These are phyloP conservation scores for Grigorovia yakushimaensis DNA, from an alignment of 805 yeast species.

Conservation along the genomic window DNA sequence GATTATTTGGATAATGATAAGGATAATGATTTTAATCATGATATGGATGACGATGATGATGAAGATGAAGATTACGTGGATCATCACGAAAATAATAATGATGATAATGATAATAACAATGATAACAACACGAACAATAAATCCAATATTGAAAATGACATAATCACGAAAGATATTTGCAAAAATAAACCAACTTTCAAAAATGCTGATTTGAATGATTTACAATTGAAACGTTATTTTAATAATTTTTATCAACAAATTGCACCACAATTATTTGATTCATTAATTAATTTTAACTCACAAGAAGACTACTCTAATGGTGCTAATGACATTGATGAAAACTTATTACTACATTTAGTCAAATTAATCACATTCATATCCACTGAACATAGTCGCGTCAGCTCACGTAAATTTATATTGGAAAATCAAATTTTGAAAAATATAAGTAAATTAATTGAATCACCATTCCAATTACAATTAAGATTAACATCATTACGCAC, in stretches of 20 bases:
- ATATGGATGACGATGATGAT: neutral
- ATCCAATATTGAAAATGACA: constrained; percentile 6
- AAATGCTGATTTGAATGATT: constrained; percentile 5
- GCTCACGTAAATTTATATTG: constrained; percentile 54
- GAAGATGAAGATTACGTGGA: neutral
- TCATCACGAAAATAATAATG: constrained; percentile 3
- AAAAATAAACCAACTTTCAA: neutral
- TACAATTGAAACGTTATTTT: constrained; percentile 29
- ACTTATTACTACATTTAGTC: constrained; percentile 48
- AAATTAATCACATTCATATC: constrained; percentile 64
- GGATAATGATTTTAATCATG: neutral
- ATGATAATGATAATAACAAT: constrained; percentile 18
- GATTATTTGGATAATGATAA: constrained; percentile 3
- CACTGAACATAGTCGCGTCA: constrained; percentile 47
- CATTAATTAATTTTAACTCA: constrained; percentile 29
- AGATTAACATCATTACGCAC: constrained; percentile 63
- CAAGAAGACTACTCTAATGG: neutral
- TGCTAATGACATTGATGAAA: constrained; percentile 30
- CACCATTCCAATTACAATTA: constrained; percentile 36
- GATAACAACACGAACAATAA: constrained; percentile 11
- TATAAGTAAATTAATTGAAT: constrained; percentile 39
- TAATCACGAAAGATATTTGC: neutral
- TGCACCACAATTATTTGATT: constrained; percentile 47
- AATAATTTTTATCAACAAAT: constrained; percentile 51
- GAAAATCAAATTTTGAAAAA: constrained; percentile 51